Evolutionary conservation across 306 rosid species (phyloP).

Genomic region (Sophora flavescens): DNA sequence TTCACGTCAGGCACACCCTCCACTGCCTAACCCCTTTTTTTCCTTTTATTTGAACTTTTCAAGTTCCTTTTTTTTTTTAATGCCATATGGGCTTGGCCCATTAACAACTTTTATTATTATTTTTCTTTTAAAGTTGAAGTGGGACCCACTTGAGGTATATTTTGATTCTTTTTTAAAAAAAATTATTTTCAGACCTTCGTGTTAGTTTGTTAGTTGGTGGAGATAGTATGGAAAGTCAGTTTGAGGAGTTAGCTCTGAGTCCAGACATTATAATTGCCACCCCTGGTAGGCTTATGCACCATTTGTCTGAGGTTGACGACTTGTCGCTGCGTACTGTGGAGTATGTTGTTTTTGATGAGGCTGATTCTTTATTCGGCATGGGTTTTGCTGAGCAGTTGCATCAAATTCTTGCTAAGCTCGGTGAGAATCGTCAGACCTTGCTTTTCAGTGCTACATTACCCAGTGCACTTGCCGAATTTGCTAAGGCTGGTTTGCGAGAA

Average conservation of each 20-base stretch:
- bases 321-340: conserved; percentile 84
- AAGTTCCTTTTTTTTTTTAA: no score
- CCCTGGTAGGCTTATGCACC: conserved; percentile 99
- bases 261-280: conserved; percentile 94
- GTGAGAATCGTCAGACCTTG: conserved; percentile 89
- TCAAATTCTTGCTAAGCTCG: conserved; percentile 74
- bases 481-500: conserved; percentile 93
- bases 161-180: not conserved
- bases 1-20: no score
- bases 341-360: conserved; percentile 95
- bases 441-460: conserved; percentile 95
- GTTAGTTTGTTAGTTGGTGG: conserved; percentile 94
- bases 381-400: conserved; percentile 94
- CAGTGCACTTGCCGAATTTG: conserved; percentile 95
- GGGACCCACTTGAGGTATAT: no score
- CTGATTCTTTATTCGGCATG: conserved; percentile 84
- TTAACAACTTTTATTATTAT: no score
- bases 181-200: conserved; percentile 66
- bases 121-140: no score
- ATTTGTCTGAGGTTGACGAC: conserved; percentile 87
- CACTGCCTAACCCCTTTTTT: no score
- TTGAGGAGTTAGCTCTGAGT: conserved; percentile 83
- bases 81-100: no score
- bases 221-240: conserved; percentile 92
- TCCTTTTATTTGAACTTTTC: no score